phyloP scores from a whole-genome alignment of 257 asterid genomes.

The Primulina tabacum region DNA sequence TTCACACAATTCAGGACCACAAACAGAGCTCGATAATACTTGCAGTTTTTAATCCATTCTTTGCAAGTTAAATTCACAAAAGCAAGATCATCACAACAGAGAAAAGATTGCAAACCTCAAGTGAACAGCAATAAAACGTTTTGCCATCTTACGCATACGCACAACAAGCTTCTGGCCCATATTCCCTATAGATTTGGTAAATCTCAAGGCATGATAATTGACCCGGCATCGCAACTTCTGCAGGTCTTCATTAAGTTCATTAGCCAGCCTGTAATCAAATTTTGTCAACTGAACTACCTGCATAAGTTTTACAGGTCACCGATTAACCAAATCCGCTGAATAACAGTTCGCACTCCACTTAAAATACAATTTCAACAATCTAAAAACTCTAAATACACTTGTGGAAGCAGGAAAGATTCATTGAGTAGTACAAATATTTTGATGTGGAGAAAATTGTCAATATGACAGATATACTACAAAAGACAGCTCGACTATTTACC shows the following conservation, averaged over 20 bases:
- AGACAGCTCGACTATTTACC: not conserved
- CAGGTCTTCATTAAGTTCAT: constrained; percentile 77
- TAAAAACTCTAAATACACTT: not conserved
- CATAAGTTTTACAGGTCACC: constrained; percentile 24
- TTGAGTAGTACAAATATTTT: not conserved
- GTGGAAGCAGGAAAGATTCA: constrained; percentile 1
- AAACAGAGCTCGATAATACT: not conserved
- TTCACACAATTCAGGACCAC: not conserved
- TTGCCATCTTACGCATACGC: constrained; percentile 79
- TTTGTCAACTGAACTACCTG: constrained; percentile 99
- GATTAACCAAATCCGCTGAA: constrained; percentile 22
- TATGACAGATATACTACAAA: not conserved
- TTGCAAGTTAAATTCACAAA: constrained; percentile 23
- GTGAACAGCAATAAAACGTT: constrained; percentile 87
- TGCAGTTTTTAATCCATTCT: constrained; percentile 7
- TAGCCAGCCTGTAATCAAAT: constrained; percentile 94
- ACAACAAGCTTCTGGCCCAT: constrained; percentile 78
- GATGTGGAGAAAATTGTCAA: too few species aligned
- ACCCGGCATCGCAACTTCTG: constrained; percentile 94
- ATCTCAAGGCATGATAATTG: constrained; percentile 88
- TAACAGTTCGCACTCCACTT: constrained; percentile 13
- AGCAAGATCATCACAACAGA: constrained; percentile 8
- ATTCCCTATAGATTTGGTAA: constrained; percentile 73
- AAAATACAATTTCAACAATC: constrained; percentile 10
- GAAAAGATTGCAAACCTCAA: constrained; percentile 60